Conservation (phyloP, 2,329 filamentous ascomycete genomes). For the Ascochyta lentis region DNA sequence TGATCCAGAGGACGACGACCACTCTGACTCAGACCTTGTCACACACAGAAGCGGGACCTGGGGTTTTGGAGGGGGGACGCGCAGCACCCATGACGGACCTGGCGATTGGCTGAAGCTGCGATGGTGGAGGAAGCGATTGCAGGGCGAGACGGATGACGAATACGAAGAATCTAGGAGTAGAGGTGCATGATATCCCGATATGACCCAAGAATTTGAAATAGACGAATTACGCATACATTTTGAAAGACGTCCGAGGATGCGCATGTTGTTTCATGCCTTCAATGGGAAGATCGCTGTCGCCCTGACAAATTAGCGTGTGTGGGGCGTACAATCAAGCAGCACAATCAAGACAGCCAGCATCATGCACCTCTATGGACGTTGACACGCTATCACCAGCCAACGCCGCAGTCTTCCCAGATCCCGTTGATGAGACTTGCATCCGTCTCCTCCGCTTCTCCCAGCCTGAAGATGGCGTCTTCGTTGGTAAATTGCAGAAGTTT, state of each 20-base stretch:
- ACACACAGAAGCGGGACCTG: constrained; percentile 35
- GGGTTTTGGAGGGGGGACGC: constrained; percentile 29
- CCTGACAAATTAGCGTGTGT: constrained; percentile 1
- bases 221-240: constrained; percentile 5
- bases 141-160: constrained; percentile 39
- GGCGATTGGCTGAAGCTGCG: constrained; percentile 49
- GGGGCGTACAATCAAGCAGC: not conserved
- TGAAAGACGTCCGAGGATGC: too few relatives aligned
- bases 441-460: constrained; percentile 32
- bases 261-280: too few relatives aligned
- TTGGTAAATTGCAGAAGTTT: constrained; percentile 32
- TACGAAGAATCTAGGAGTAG: constrained; percentile 21
- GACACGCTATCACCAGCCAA: not conserved
- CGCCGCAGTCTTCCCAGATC: constrained; percentile 12
- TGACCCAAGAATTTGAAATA: constrained; percentile 15
- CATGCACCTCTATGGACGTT: constrained; percentile 12
- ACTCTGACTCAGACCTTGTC: constrained; percentile 37
- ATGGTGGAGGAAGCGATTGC: constrained; percentile 48
- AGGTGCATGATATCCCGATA: constrained; percentile 21
- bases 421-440: constrained; percentile 27
- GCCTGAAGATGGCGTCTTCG: constrained; percentile 17
- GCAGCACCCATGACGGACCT: constrained; percentile 33
- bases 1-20: constrained; percentile 38
- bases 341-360: not conserved
- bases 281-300: too few relatives aligned